A percentile compares a stretch with the other conserved stretches of the same genome.
phyloP scores from a whole-genome alignment of 1,284 basidiomycete species.

The Tilletia horrida region DNA sequence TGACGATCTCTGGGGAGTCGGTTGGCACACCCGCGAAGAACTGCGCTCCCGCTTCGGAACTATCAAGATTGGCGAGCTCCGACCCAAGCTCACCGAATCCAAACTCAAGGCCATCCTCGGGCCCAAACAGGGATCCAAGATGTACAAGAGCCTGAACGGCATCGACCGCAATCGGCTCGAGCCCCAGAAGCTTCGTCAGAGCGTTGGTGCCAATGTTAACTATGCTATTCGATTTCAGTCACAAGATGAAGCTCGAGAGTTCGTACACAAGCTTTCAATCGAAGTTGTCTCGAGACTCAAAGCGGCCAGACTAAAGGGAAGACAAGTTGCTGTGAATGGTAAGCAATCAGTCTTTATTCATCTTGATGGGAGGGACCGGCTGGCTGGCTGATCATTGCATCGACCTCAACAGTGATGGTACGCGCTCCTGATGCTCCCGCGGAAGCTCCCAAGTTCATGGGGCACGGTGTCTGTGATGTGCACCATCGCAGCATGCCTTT shows the following conservation, averaged over 20 bases:
- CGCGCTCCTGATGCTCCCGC: slow-evolving; percentile 79
- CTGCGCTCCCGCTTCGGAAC: slow-evolving; percentile 69
- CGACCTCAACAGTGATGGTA: slow-evolving; percentile 72
- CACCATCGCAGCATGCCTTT: slow-evolving; percentile 72
- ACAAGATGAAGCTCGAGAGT: slow-evolving; percentile 69
- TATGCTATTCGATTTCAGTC: slow-evolving; percentile 91
- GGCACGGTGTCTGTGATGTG: slow-evolving; percentile 81
- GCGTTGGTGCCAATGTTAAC: slow-evolving; percentile 34
- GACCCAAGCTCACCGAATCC: slow-evolving; percentile 24
- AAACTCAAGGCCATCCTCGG: slow-evolving; percentile 66
- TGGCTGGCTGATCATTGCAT: slow-evolving; percentile 54
- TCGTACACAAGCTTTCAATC: slow-evolving; percentile 41
- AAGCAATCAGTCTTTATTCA: slow-evolving; percentile 59
- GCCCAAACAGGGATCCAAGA: slow-evolving; percentile 73
- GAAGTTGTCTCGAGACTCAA: slow-evolving; percentile 37
- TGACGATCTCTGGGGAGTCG: slow-evolving; percentile 82
- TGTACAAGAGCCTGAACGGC: slow-evolving; percentile 79
- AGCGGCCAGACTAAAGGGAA: slow-evolving; percentile 72
- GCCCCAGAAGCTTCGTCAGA: slow-evolving; percentile 54
- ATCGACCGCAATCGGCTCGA: slow-evolving; percentile 76
- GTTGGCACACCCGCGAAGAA: slow-evolving; percentile 57
- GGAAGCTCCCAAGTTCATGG: slow-evolving; percentile 95
- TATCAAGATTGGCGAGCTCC: slow-evolving; percentile 67
- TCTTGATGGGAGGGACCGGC: no score
- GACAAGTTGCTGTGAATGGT: slow-evolving; percentile 65